Base-by-base conservation (phyloP, 805 yeast genomes). In the Cyberlindnera mississippiensis region DNA sequence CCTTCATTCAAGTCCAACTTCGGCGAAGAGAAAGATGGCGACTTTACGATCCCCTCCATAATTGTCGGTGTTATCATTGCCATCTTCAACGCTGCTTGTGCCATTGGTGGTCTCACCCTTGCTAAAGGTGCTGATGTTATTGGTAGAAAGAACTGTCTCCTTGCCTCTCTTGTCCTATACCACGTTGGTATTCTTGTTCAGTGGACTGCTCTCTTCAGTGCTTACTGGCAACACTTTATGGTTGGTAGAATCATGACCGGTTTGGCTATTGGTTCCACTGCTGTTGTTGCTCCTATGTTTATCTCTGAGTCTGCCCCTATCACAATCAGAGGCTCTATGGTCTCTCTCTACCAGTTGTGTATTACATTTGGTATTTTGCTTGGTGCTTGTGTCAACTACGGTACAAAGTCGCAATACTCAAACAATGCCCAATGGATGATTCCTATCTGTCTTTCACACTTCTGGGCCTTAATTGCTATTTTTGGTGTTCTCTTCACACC, bases 201-300 rank as follows among this genome's bases (percentile, higher is more conserved):
- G 63, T 78, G 78, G 42, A 62, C 82, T 17, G 68, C 85, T 10
- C 50, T 49, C 6, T 14, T 33, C 6, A 30, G 51, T 24, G 43
- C 59, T 32, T 62, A 66, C 24, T 82, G 87, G 87, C 73, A 71
- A 55, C 87, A 81, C 60, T 71, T 75, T 53, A 71, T 78, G 49
- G 66, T 80, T 51, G 87, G 87, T 35, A 71, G 88, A 66, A 71
- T 69, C 33, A 59, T 83, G 38, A 76, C 87, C 17, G 96, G 96
- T 37, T 51, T 83, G 10, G 85, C 88, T 37, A 85, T 86, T 46
- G 96, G 96, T 49, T 75, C 78, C 38, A 71, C 85, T 20, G 76
- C 91, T 15, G 87, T 89, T 33, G 69, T 82, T 44, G 85, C 84
- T 26, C 91, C 95, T 33, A 68, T 86, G 66, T 77, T 81, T 59